These are phyloP conservation scores for Melastoma candidum DNA, from an alignment of 441 rosid genomes.

Conservation along the genomic window DNA sequence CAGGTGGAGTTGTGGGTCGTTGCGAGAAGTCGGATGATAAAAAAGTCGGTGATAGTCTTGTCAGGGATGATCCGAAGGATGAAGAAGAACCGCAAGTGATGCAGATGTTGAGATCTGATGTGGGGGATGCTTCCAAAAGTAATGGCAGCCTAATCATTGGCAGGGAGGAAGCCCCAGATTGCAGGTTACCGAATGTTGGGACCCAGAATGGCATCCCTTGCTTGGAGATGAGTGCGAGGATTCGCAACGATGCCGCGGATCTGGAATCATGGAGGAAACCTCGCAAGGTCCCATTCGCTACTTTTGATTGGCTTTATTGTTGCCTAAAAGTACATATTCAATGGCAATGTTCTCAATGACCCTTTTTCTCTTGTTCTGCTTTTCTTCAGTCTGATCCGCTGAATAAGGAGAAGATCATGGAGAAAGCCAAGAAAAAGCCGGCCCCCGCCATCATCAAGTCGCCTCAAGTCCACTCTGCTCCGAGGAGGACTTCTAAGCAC, in stretches of 20 bases:
- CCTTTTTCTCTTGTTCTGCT: conserved; percentile 4
- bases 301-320: background rate
- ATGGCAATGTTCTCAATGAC: background rate
- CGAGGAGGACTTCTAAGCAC: conserved; percentile 39
- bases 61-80: conserved; percentile 9
- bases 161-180: conserved; percentile 17
- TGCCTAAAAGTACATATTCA: background rate
- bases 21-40: conserved; percentile 15
- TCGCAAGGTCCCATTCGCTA: conserved; percentile 31
- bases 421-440: conserved; percentile 45
- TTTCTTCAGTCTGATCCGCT: conserved; percentile 31
- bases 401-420: conserved; percentile 30
- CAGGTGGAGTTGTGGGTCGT: background rate
- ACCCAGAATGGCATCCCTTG: conserved; percentile 17
- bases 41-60: conserved; percentile 25
- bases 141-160: conserved; percentile 12
- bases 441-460: conserved; percentile 26
- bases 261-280: conserved; percentile 28
- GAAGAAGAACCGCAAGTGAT: background rate
- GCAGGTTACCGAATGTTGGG: no score
- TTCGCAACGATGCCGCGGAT: conserved; percentile 24
- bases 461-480: conserved; percentile 34
- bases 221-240: conserved; percentile 16
- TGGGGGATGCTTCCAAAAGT: no score
- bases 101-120: conserved; percentile 17